phyloP scores from a whole-genome alignment of 2,329 filamentous ascomycete species.

The Teratosphaeria zuluensis region DNA sequence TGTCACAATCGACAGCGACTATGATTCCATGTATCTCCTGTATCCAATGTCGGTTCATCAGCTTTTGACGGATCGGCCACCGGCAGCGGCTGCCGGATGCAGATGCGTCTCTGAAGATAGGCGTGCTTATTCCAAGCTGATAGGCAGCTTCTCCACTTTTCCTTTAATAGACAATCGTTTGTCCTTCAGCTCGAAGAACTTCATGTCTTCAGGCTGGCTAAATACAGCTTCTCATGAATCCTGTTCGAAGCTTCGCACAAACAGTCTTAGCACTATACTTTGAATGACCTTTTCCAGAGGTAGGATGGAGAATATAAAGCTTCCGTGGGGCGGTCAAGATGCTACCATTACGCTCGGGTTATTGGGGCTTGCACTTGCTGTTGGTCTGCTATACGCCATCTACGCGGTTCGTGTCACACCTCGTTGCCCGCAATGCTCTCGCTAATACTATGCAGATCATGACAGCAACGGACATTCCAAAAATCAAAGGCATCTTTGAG shows the following conservation, averaged over 20 bases:
- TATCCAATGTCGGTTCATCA: background rate
- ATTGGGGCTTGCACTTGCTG: background rate
- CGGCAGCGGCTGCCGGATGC: background rate
- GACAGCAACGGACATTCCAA: slow-evolving; percentile 37
- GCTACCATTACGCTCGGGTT: background rate
- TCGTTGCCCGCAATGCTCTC: background rate
- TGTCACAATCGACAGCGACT: too few relatives aligned
- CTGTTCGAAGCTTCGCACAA: background rate
- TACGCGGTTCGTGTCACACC: background rate
- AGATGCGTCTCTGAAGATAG: background rate
- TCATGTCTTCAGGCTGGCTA: too few relatives aligned
- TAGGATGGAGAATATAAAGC: background rate
- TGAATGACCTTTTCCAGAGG: background rate
- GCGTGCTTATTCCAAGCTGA: background rate
- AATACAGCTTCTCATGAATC: too few relatives aligned
- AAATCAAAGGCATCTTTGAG: slow-evolving; percentile 41
- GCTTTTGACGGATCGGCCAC: background rate
- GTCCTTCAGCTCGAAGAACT: background rate
- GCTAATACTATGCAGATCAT: background rate
- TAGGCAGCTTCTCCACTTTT: background rate
- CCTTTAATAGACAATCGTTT: background rate
- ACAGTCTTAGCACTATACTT: background rate
- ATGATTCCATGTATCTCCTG: too few relatives aligned
- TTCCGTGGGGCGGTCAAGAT: background rate
- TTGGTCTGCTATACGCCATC: background rate